Percentiles rank a stretch among this genome's conserved stretches.
These are phyloP conservation scores for Pinus albicaulis DNA, from an alignment of 75 land plant genomes.

Conservation along the genomic window DNA sequence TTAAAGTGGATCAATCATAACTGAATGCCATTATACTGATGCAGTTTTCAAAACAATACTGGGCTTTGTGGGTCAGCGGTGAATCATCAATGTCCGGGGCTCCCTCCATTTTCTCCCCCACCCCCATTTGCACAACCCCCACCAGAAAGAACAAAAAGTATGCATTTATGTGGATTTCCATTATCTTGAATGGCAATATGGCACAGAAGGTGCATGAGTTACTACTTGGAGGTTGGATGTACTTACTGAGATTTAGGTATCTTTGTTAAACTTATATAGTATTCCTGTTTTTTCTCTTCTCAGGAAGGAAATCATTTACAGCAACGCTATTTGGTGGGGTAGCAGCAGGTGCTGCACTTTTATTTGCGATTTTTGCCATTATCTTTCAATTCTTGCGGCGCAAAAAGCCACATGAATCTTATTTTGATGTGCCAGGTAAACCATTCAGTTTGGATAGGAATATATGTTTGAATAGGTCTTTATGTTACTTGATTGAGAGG, in stretches of 20 bases:
- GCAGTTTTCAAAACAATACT: neutral
- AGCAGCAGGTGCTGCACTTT: slow-evolving; percentile 90
- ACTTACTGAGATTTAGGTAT: too few relatives aligned
- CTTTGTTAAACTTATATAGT: too few relatives aligned
- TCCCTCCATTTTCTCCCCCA: neutral
- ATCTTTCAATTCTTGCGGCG: slow-evolving; percentile 90
- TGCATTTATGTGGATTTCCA: too few relatives aligned
- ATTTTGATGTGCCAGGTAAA: slow-evolving; percentile 93
- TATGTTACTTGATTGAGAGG: neutral
- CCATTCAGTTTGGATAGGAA: neutral
- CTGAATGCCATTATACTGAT: neutral
- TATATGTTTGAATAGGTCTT: neutral
- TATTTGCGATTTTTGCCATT: slow-evolving; percentile 92
- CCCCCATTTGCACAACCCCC: neutral
- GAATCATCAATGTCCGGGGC: neutral
- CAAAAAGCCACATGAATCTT: slow-evolving; percentile 76
- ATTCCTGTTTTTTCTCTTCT: too few relatives aligned
- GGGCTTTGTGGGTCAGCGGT: neutral
- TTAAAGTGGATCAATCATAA: too few relatives aligned
- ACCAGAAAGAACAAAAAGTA: neutral
- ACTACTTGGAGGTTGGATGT: too few relatives aligned
- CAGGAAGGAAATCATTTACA: slow-evolving; percentile 13
- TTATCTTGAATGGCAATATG: too few relatives aligned
- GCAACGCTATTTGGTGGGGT: slow-evolving; percentile 93
- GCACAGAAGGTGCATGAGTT: too few relatives aligned